Conservation (phyloP, 306 rosid genomes). For the Herpetospermum pedunculosum region DNA sequence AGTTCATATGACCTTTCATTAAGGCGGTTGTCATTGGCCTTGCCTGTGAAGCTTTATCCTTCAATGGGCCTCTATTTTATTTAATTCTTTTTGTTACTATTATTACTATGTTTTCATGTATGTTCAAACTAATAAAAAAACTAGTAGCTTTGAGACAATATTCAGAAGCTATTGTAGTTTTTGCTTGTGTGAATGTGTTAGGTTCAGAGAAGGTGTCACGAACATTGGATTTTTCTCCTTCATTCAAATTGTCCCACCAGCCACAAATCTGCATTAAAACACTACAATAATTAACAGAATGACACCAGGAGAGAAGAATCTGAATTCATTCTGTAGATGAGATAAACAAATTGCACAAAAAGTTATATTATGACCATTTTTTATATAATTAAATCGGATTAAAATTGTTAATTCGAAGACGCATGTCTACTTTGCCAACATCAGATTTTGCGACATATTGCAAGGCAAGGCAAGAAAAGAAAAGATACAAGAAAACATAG, state of each 20-base stretch:
- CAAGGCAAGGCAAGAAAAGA: too few species aligned
- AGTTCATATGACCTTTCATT: background rate
- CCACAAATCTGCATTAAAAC: conserved; percentile 47
- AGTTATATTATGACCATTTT: background rate
- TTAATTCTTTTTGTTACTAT: background rate
- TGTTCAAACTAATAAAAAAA: background rate
- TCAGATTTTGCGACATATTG: background rate
- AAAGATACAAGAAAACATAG: background rate
- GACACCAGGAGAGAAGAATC: background rate
- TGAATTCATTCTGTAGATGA: background rate
- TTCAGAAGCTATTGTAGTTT: background rate
- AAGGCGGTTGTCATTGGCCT: background rate
- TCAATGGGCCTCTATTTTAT: background rate
- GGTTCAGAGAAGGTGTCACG: conserved; percentile 17
- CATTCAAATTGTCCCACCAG: conserved; percentile 84
- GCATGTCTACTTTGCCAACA: background rate
- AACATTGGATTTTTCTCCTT: conserved; percentile 64
- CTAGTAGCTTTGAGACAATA: background rate
- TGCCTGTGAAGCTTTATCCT: background rate
- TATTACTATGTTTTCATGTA: background rate
- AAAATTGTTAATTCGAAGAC: background rate
- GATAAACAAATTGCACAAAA: background rate
- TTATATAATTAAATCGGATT: background rate
- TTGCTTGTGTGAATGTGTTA: background rate
- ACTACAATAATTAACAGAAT: conserved; percentile 13